These are phyloP conservation scores for Aspergillus asperescens DNA, from an alignment of 495 filamentous ascomycete genomes.

Conservation along the genomic window DNA sequence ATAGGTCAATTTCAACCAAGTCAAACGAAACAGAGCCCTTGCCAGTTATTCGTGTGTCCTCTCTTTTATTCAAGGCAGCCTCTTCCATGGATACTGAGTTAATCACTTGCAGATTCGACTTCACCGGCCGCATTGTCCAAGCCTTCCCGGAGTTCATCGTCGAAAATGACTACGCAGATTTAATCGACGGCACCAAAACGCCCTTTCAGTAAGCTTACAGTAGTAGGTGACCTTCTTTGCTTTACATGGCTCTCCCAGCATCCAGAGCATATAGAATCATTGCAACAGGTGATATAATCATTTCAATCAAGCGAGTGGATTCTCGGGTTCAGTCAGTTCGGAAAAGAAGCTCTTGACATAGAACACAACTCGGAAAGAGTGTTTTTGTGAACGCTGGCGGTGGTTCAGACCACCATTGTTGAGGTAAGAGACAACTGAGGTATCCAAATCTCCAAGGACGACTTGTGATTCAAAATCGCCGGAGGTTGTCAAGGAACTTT, in stretches of 20 bases:
- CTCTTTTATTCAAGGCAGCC: conserved; percentile 16
- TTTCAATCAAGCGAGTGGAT: conserved; percentile 36
- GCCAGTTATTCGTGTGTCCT: conserved; percentile 28
- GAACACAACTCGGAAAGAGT: conserved; percentile 11
- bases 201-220: conserved; percentile 39
- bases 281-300: conserved; percentile 16
- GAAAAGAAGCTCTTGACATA: conserved; percentile 9
- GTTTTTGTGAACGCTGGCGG: conserved; percentile 53
- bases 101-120: conserved; percentile 29
- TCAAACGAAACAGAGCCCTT: too few relatives aligned
- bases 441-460: conserved; percentile 37
- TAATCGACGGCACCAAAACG: conserved; percentile 29
- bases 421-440: conserved; percentile 39
- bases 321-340: conserved; percentile 23
- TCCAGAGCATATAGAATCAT: conserved; percentile 37
- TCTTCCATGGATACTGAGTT: not conserved
- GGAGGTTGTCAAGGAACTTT: conserved; percentile 31
- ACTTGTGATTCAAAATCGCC: conserved; percentile 52
- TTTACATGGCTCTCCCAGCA: conserved; percentile 38
- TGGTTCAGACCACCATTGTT: conserved; percentile 48
- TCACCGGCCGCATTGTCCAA: conserved; percentile 21
- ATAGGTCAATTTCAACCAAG: not conserved
- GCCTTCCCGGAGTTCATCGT: conserved; percentile 37
- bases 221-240: conserved; percentile 31
- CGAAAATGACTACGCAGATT: conserved; percentile 35